Evolutionary conservation across 495 filamentous ascomycete genomes (phyloP).

Genomic region (Penicillium cosmopolitanum): DNA sequence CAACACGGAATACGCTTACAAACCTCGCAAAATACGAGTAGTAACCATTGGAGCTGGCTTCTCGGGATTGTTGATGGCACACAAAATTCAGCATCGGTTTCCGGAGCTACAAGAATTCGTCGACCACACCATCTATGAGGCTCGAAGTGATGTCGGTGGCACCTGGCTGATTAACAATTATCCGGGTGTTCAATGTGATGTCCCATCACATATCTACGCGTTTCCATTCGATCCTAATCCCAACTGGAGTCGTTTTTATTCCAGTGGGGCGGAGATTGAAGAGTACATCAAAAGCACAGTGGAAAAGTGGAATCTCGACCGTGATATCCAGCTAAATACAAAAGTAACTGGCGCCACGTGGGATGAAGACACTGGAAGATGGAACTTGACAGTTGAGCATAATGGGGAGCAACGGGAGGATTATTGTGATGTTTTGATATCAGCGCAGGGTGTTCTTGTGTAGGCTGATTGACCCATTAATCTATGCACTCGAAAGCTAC

Average conservation of each 20-base stretch:
- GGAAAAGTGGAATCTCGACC: slow-evolving; percentile 56
- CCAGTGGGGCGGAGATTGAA: slow-evolving; percentile 59
- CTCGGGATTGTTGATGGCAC: slow-evolving; percentile 49
- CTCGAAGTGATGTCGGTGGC: slow-evolving; percentile 49
- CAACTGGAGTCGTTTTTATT: slow-evolving; percentile 61
- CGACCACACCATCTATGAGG: slow-evolving; percentile 53
- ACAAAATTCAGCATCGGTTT: slow-evolving; percentile 36
- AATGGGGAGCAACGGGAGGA: slow-evolving; percentile 34
- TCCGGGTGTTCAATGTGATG: slow-evolving; percentile 59
- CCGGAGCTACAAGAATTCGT: slow-evolving; percentile 47
- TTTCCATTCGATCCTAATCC: slow-evolving; percentile 62
- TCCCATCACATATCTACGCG: slow-evolving; percentile 56
- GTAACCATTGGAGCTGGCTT: slow-evolving; percentile 59
- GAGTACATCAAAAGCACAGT: slow-evolving; percentile 58
- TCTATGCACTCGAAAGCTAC: neutral
- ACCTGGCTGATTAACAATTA: slow-evolving; percentile 58
- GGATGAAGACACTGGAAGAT: slow-evolving; percentile 46
- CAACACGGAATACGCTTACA: slow-evolving; percentile 24
- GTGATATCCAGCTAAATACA: slow-evolving; percentile 47
- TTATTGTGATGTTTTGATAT: slow-evolving; percentile 50
- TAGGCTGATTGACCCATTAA: slow-evolving; percentile 8
- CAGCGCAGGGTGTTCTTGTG: slow-evolving; percentile 31
- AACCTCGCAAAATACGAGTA: slow-evolving; percentile 29
- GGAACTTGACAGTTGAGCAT: slow-evolving; percentile 31
- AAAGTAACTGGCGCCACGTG: slow-evolving; percentile 50